Evolutionary conservation across 2,329 filamentous ascomycete genomes (phyloP).

Genomic region (Chaetothyriales sp.): DNA sequence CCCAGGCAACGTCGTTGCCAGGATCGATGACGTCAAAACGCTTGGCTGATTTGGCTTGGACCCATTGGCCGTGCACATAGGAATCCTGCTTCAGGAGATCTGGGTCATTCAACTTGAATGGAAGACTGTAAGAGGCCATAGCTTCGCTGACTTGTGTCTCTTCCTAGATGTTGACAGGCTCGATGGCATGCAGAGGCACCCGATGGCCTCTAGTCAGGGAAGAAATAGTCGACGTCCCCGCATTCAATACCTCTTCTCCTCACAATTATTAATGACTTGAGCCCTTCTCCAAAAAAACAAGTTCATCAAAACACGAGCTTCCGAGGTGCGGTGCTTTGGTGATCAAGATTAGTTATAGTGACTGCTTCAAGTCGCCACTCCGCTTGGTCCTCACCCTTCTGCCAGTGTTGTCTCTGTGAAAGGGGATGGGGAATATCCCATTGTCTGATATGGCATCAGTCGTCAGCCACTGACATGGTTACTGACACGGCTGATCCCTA

Average conservation of each 20-base stretch:
- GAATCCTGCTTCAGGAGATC: constrained; percentile 36
- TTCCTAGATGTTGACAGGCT: neutral
- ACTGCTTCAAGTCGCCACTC: no score
- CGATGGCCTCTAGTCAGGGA: neutral
- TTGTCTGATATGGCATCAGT: no score
- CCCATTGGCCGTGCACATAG: constrained; percentile 36
- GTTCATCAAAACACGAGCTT: neutral
- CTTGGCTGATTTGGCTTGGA: constrained; percentile 30
- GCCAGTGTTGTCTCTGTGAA: no score
- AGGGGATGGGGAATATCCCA: no score
- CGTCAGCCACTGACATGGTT: no score
- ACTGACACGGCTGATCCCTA: no score
- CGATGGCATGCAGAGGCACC: neutral
- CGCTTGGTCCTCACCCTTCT: no score
- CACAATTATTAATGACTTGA: no score
- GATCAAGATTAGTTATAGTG: no score
- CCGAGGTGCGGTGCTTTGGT: neutral
- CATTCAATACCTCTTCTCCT: neutral
- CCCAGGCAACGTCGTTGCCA: constrained; percentile 36
- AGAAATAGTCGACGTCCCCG: neutral
- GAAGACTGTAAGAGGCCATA: constrained; percentile 11
- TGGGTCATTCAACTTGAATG: constrained; percentile 33
- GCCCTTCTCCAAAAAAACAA: neutral
- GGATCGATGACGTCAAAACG: constrained; percentile 41
- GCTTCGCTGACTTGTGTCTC: neutral